These are phyloP conservation scores for Rhizophora apiculata DNA, from an alignment of 345 rosid species.

Conservation along the genomic window DNA sequence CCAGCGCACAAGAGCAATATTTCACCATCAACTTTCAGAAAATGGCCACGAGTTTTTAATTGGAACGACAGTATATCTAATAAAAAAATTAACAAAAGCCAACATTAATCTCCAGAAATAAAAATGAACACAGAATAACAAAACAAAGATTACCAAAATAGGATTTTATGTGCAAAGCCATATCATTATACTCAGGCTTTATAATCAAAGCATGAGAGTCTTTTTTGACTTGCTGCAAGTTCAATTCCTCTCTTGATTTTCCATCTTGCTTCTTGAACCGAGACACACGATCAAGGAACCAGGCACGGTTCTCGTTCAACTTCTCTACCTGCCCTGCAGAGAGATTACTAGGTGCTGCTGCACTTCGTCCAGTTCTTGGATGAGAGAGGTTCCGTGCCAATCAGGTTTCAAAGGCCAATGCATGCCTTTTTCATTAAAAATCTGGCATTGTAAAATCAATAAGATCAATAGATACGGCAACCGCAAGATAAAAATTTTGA, in stretches of 20 bases:
- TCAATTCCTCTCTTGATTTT: conserved; percentile 71
- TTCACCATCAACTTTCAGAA: no score
- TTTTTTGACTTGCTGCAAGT: conserved; percentile 43
- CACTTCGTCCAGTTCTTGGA: conserved; percentile 4
- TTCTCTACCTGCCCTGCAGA: conserved; percentile 48
- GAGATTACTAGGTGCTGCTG: conserved; percentile 38
- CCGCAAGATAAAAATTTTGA: no score
- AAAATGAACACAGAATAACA: background rate
- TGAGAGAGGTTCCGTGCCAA: background rate
- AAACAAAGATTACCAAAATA: conserved; percentile 46
- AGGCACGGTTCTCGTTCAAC: conserved; percentile 59
- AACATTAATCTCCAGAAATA: background rate
- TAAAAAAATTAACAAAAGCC: no score
- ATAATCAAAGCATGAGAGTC: conserved; percentile 55
- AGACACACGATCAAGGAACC: conserved; percentile 63
- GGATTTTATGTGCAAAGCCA: conserved; percentile 64
- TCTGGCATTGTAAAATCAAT: no score
- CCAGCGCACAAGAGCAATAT: no score
- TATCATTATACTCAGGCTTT: conserved; percentile 55
- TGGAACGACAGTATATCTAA: background rate
- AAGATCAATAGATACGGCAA: no score
- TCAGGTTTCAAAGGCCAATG: conserved; percentile 13
- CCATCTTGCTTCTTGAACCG: conserved; percentile 56
- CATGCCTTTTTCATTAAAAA: no score
- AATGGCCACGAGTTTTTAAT: no score